Evolutionary conservation across 2,329 filamentous ascomycete genomes (phyloP), one percentile per base, ranked within the genome.

Genomic region (Fusarium sp.): DNA sequence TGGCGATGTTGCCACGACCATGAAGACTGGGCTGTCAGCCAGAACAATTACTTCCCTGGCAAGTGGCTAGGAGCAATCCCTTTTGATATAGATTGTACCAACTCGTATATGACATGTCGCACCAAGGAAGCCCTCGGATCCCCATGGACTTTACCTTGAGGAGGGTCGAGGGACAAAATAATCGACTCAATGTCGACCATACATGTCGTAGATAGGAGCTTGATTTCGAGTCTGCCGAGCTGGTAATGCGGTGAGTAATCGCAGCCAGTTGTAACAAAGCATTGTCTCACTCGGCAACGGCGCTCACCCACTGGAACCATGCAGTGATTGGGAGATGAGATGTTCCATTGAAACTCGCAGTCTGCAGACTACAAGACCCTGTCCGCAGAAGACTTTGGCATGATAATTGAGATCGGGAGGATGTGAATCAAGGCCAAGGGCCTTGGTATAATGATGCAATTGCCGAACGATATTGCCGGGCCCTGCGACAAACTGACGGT

Each of bases 21-120:
- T 31, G 42, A 22, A 63, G 54, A 45, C 59, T 66, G 47, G 54
- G 19, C 31, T 42, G 33, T 28, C 6, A 52, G 28, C 24, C 43
- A 17, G n/a, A 43, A 43, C 43, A 36, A 22, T 24, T 13, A 28
- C 38, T 28, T 39, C 34, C 34, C 24, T 26, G 28, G 36, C 9
- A 21, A 34, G n/a, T 33, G 22, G 33, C 19, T 10, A 31, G 34
- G 21, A 44, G 42, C 45, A 43, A 39, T 31, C 21, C 21, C 24
- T 24, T 22, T 50, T 19, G 22, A 44, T 52, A 26, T 34, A 33
- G 24, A 46, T 13, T 43, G 24, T 39, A 17, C 39, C 28, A 45
- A 50, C 49, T 39, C 21, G 21, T n/a, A 46, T n/a, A 40, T 57
- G 57, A 49, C 39, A 43, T 62, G 44, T 47, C 44, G 28, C 22